Conservation (phyloP, 805 yeast genomes). For the Monosporozyma aquatica region DNA sequence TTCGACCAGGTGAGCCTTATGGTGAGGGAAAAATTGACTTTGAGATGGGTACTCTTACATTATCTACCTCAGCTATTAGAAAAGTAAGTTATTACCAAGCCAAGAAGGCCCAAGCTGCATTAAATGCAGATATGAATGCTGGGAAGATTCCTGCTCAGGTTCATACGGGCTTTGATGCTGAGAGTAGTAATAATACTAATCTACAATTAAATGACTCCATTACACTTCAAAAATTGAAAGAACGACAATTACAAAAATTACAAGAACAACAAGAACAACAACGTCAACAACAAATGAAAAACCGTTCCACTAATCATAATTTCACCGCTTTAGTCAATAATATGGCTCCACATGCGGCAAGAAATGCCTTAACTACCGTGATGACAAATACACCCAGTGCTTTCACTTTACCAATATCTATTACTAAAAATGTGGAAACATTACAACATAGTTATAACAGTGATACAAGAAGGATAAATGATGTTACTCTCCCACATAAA, state of each 20-base stretch:
- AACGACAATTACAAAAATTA: constrained; percentile 18
- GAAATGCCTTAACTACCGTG: constrained; percentile 17
- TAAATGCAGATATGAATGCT: neutral
- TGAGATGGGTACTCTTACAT: constrained; percentile 25
- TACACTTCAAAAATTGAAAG: constrained; percentile 20
- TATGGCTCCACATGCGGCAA: constrained; percentile 23
- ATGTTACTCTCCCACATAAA: constrained; percentile 15
- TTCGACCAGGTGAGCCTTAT: constrained; percentile 36
- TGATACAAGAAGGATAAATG: constrained; percentile 14
- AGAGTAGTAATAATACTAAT: neutral
- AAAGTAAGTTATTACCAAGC: neutral
- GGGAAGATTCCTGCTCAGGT: neutral
- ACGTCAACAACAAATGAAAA: constrained; percentile 13
- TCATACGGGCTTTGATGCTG: neutral
- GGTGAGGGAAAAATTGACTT: constrained; percentile 29
- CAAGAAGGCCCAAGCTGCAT: neutral
- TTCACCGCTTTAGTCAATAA: constrained; percentile 20
- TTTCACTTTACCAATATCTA: constrained; percentile 25
- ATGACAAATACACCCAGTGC: constrained; percentile 24
- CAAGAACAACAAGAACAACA: constrained; percentile 21
- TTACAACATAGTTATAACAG: constrained; percentile 30
- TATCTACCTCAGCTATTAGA: neutral
- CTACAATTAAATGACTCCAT: neutral
- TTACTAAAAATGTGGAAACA: constrained; percentile 30
- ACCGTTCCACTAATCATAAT: constrained; percentile 18